A percentile compares a stretch with the other conserved stretches of the same genome.
Conservation (phyloP, 306 rosid species). For the Castanospermum australe region DNA sequence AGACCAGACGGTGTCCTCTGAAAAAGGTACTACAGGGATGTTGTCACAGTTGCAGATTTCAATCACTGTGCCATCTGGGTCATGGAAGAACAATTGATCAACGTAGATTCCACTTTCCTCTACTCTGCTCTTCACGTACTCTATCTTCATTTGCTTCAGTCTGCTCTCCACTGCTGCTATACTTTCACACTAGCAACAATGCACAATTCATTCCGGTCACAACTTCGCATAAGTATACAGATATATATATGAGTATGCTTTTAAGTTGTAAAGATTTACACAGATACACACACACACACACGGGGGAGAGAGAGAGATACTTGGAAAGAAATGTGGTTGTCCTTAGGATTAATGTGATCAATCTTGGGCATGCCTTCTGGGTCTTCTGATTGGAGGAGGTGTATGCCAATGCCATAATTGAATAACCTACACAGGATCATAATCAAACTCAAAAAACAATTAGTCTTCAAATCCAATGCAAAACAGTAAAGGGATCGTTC, state of each 20-base stretch:
- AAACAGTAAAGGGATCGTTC: neutral
- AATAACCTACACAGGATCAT: constrained; percentile 55
- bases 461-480: neutral
- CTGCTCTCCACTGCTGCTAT: constrained; percentile 54
- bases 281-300: neutral
- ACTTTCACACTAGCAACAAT: constrained; percentile 58
- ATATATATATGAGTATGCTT: neutral
- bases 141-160: constrained; percentile 59
- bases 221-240: neutral
- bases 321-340: constrained; percentile 67
- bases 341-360: constrained; percentile 62
- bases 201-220: neutral
- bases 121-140: constrained; percentile 58
- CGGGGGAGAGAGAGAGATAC: constrained; percentile 13
- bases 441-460: neutral
- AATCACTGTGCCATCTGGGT: constrained; percentile 78
- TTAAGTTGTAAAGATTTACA: neutral
- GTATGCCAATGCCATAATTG: constrained; percentile 80
- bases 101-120: constrained; percentile 63
- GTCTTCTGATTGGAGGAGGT: constrained; percentile 68
- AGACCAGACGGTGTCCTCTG: constrained; percentile 27
- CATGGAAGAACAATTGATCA: constrained; percentile 87
- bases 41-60: constrained; percentile 86
- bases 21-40: constrained; percentile 61
- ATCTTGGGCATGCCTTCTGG: constrained; percentile 48